Conservation (phyloP, 768 basidiomycete genomes). For the Clavulina sp. region DNA sequence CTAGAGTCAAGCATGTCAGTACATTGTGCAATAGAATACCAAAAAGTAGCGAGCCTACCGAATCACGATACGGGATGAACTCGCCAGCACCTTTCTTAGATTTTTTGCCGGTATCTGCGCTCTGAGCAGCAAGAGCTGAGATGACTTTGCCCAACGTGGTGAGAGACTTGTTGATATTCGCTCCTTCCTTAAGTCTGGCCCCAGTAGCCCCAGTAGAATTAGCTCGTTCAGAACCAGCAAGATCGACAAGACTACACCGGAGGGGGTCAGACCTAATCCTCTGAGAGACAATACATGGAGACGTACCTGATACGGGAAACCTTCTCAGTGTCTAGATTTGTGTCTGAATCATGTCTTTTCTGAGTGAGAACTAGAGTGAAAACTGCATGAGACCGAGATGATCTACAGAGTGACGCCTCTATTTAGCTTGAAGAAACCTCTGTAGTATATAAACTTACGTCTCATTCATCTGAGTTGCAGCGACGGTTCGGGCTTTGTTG, state of each 20-base stretch:
- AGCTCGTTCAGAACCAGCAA: constrained; percentile 92
- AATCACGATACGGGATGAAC: constrained; percentile 94
- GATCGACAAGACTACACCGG: constrained; percentile 63
- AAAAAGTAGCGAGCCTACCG: constrained; percentile 32
- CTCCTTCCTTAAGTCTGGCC: constrained; percentile 88
- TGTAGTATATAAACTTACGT: constrained; percentile 34
- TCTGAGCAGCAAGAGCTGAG: constrained; percentile 56
- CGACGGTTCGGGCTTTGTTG: constrained; percentile 95
- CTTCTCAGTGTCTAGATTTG: constrained; percentile 89
- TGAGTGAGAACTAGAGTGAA: constrained; percentile 91
- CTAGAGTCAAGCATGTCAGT: constrained; percentile 22
- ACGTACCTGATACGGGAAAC: constrained; percentile 88
- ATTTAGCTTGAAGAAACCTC: not conserved
- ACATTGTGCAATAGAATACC: not conserved
- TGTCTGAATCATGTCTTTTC: constrained; percentile 68
- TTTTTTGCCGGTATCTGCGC: constrained; percentile 37
- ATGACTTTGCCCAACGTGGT: constrained; percentile 98
- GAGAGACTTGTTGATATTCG: constrained; percentile 96
- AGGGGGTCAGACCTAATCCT: not conserved
- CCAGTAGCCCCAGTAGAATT: constrained; percentile 97
- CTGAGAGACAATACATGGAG: not conserved
- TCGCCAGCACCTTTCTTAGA: constrained; percentile 70
- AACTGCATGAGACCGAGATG: constrained; percentile 93
- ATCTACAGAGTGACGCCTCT: constrained; percentile 27
- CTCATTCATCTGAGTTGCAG: constrained; percentile 99